These are phyloP conservation scores for Arabidopsis lyrata DNA, from an alignment of 441 rosid genomes.

Conservation along the genomic window DNA sequence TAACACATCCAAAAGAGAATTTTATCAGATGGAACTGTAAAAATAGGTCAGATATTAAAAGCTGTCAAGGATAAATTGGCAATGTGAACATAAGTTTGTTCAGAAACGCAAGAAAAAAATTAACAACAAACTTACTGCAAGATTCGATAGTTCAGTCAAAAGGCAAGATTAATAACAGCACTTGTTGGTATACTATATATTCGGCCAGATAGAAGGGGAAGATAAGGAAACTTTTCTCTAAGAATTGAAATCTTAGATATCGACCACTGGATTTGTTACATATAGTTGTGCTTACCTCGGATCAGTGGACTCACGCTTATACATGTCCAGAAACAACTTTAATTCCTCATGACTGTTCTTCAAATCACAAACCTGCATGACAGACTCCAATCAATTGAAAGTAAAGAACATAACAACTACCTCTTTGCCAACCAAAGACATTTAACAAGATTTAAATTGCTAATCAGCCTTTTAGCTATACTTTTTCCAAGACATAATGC, in stretches of 20 bases:
- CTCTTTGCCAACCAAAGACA: neutral
- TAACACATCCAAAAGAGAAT: constrained; percentile 20
- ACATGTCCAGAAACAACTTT: constrained; percentile 88
- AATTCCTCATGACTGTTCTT: constrained; percentile 74
- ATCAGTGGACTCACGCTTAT: constrained; percentile 77
- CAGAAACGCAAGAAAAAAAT: constrained; percentile 9
- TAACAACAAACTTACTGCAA: constrained; percentile 14
- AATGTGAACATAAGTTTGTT: constrained; percentile 1
- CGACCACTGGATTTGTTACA: constrained; percentile 11
- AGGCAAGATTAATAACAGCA: constrained; percentile 18
- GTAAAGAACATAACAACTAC: constrained; percentile 23
- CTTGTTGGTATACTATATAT: constrained; percentile 1
- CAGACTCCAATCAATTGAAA: constrained; percentile 24
- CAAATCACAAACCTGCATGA: constrained; percentile 76
- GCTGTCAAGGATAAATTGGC: neutral
- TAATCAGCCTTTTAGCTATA: neutral
- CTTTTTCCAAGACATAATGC: constrained; percentile 6
- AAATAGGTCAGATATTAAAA: neutral
- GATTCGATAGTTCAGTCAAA: neutral
- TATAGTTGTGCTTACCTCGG: constrained; percentile 60
- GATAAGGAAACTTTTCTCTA: neutral
- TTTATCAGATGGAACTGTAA: neutral
- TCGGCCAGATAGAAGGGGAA: neutral
- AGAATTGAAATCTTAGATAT: constrained; percentile 11
- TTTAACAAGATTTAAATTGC: neutral